Evolutionary conservation across 768 basidiomycete genomes (phyloP).

Genomic region (Baorangia bicolor): DNA sequence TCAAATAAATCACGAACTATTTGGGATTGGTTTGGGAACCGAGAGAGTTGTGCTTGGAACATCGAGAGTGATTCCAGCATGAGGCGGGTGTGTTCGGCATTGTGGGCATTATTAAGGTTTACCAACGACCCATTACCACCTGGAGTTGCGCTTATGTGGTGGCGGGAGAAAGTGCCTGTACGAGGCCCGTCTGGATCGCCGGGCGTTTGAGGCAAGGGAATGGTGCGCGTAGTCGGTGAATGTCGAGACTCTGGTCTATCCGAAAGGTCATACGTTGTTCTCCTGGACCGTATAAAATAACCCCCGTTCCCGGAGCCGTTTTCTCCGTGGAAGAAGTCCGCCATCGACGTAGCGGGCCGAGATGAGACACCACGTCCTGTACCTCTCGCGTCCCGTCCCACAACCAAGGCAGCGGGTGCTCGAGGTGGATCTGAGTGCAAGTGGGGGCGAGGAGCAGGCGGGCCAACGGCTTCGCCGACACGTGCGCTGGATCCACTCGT

Average conservation of each 20-base stretch:
- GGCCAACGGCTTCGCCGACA: slow-evolving; percentile 15
- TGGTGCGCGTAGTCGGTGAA: slow-evolving; percentile 10
- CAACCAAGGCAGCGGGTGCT: slow-evolving; percentile 9
- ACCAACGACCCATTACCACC: slow-evolving; percentile 10
- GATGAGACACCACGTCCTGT: slow-evolving; percentile 16
- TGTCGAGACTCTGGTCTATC: slow-evolving; percentile 22
- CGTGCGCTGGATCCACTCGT: slow-evolving; percentile 24
- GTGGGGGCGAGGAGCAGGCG: slow-evolving; percentile 20
- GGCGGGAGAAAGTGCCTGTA: slow-evolving; percentile 7
- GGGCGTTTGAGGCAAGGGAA: slow-evolving; percentile 18
- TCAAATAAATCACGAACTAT: slow-evolving; percentile 55
- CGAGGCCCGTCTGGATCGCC: slow-evolving; percentile 16
- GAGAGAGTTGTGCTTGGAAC: slow-evolving; percentile 66
- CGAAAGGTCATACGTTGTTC: slow-evolving; percentile 26
- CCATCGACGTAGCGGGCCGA: slow-evolving; percentile 59
- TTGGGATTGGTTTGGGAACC: slow-evolving; percentile 47
- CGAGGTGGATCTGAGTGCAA: slow-evolving; percentile 29
- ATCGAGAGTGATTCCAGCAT: slow-evolving; percentile 67
- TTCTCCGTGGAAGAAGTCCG: slow-evolving; percentile 39
- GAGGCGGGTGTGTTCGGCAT: slow-evolving; percentile 62
- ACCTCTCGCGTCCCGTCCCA: slow-evolving; percentile 24
- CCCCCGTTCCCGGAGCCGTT: slow-evolving; percentile 9
- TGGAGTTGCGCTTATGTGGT: slow-evolving; percentile 20
- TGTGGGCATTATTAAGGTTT: slow-evolving; percentile 20
- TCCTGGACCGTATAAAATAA: slow-evolving; percentile 21